Percentiles rank a stretch among this genome's conserved stretches.
phyloP scores from a whole-genome alignment of 345 rosid species.

The Camelina neglecta region DNA sequence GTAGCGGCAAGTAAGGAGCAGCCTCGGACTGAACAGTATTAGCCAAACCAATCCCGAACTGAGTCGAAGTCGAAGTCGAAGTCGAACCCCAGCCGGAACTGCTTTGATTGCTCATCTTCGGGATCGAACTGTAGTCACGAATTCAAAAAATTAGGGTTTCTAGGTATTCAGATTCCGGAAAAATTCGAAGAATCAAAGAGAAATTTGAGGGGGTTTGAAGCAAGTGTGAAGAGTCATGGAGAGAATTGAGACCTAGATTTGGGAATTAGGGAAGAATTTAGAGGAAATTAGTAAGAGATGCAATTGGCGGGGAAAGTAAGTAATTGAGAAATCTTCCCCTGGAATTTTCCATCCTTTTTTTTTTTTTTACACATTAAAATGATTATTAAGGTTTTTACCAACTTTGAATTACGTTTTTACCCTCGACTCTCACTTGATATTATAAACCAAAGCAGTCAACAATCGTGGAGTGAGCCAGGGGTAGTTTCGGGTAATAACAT shows the following conservation, averaged over 20 bases:
- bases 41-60: conserved; percentile 79
- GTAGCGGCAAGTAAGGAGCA: conserved; percentile 87
- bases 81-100: conserved; percentile 51
- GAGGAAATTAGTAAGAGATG: conserved; percentile 35
- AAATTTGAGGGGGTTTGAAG: conserved; percentile 43
- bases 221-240: conserved; percentile 16
- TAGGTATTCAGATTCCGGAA: conserved; percentile 20
- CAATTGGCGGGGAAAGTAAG: conserved; percentile 83
- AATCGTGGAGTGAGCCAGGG: background rate
- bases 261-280: conserved; percentile 33
- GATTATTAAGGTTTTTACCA: background rate
- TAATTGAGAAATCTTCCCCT: conserved; percentile 34
- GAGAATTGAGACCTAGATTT: conserved; percentile 56
- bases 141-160: conserved; percentile 42
- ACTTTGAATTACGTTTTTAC: background rate
- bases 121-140: conserved; percentile 48
- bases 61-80: conserved; percentile 50
- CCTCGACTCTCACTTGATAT: background rate
- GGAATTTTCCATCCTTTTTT: conserved; percentile 12
- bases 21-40: conserved; percentile 94
- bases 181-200: conserved; percentile 27
- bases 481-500: conserved; percentile 12
- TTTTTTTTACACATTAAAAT: conserved; percentile 13
- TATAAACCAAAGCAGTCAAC: background rate
- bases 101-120: conserved; percentile 69